Percentiles rank a stretch among this genome's conserved stretches.
Conservation (phyloP, 345 rosid genomes). For the Hevea brasiliensis region DNA sequence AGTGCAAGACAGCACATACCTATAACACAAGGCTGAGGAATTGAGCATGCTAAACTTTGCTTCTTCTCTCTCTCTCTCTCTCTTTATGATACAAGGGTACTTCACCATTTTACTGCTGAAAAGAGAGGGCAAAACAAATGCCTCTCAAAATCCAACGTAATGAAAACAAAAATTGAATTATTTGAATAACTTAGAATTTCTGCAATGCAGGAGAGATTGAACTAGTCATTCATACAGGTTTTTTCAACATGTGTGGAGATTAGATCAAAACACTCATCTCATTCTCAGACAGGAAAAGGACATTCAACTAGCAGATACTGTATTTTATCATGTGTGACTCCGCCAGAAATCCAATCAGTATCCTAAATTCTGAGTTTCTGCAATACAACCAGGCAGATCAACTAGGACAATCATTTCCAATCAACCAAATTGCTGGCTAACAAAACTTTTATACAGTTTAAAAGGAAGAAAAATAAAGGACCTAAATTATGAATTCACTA, state of each 20-base stretch:
- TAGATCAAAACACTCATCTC: background rate
- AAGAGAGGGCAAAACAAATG: too few relatives aligned
- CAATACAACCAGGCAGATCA: background rate
- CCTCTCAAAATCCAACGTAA: background rate
- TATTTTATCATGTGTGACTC: background rate
- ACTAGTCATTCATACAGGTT: background rate
- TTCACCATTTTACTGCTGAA: too few relatives aligned
- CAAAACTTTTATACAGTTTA: background rate
- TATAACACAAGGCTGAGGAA: background rate
- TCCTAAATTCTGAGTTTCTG: background rate
- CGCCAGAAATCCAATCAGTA: background rate
- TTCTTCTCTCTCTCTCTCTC: background rate
- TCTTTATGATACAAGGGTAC: too few relatives aligned
- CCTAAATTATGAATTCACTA: background rate
- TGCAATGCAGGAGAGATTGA: background rate
- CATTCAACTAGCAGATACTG: background rate
- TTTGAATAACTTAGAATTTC: background rate
- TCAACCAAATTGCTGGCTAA: background rate
- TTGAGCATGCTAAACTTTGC: background rate
- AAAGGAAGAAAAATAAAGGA: background rate
- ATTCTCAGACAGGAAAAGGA: background rate
- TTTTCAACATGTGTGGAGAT: background rate
- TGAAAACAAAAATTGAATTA: background rate
- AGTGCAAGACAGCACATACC: background rate
- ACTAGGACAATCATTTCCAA: background rate